Evolutionary conservation across 352 stramenopile genomes (phyloP).

Genomic region (Pythium oligandrum): DNA sequence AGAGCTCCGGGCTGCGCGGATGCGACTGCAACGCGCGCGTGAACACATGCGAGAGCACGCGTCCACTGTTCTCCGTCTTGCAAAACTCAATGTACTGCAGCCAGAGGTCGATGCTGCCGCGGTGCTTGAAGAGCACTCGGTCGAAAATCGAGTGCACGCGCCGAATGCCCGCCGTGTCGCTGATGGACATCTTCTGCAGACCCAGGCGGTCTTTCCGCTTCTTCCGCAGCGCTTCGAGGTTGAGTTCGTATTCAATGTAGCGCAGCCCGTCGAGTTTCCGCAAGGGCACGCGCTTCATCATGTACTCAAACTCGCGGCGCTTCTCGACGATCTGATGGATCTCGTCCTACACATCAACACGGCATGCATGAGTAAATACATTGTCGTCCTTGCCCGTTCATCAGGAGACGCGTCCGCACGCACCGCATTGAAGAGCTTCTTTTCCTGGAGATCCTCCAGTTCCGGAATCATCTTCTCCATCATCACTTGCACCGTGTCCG

Average conservation of each 20-base stretch:
- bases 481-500: slow-evolving; percentile 90
- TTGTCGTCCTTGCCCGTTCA: too few species aligned
- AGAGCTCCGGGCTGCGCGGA: slow-evolving; percentile 79
- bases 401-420: background rate
- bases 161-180: slow-evolving; percentile 62
- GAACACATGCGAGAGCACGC: slow-evolving; percentile 76
- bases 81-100: slow-evolving; percentile 89
- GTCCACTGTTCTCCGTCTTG: slow-evolving; percentile 61
- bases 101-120: slow-evolving; percentile 87
- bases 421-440: slow-evolving; percentile 76
- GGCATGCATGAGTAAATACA: too few species aligned
- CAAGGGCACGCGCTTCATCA: slow-evolving; percentile 82
- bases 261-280: slow-evolving; percentile 90
- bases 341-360: slow-evolving; percentile 42
- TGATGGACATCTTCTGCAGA: slow-evolving; percentile 64
- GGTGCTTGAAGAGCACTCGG: slow-evolving; percentile 83
- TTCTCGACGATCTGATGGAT: slow-evolving; percentile 89
- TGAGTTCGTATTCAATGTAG: slow-evolving; percentile 93
- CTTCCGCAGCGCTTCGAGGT: slow-evolving; percentile 84
- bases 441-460: slow-evolving; percentile 89
- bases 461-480: slow-evolving; percentile 94
- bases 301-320: slow-evolving; percentile 91
- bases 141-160: slow-evolving; percentile 86
- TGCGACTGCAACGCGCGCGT: slow-evolving; percentile 84
- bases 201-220: slow-evolving; percentile 72